Percentiles rank a stretch among this genome's conserved stretches.
Evolutionary conservation across 192 early-diverging fungal genomes (phyloP).

Genomic region (Umbelopsis ramanniana): DNA sequence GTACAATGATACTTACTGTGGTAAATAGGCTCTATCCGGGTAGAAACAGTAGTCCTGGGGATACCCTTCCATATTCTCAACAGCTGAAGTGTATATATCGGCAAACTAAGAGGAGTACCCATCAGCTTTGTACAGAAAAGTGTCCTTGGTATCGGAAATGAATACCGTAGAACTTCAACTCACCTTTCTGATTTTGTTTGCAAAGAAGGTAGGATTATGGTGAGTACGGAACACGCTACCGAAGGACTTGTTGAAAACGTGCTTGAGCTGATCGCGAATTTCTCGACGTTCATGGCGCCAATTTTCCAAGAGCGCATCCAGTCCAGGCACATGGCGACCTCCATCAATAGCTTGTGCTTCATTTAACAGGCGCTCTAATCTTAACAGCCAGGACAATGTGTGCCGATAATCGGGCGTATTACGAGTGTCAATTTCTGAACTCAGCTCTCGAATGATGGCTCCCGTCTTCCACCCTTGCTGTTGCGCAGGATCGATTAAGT

Average conservation of each 20-base stretch:
- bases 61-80: slow-evolving; percentile 56
- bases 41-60: slow-evolving; percentile 66
- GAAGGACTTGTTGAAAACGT: slow-evolving; percentile 60
- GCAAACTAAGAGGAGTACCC: slow-evolving; percentile 26
- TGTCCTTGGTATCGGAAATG: background rate
- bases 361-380: slow-evolving; percentile 59
- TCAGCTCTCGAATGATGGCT: slow-evolving; percentile 63
- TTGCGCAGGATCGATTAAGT: slow-evolving; percentile 61
- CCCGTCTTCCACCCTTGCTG: slow-evolving; percentile 69
- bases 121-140: background rate
- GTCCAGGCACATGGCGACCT: slow-evolving; percentile 25
- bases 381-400: slow-evolving; percentile 54
- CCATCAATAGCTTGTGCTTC: slow-evolving; percentile 54
- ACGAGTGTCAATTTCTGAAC: slow-evolving; percentile 55
- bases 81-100: slow-evolving; percentile 53
- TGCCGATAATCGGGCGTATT: slow-evolving; percentile 55
- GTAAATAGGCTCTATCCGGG: slow-evolving; percentile 60
- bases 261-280: slow-evolving; percentile 50
- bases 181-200: slow-evolving; percentile 58
- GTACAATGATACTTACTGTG: slow-evolving; percentile 45
- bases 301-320: slow-evolving; percentile 42
- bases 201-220: slow-evolving; percentile 63
- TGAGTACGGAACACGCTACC: slow-evolving; percentile 66
- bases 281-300: slow-evolving; percentile 52
- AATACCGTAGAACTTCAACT: background rate